Base-by-base conservation (phyloP, 2,329 filamentous ascomycete genomes). In the Curvularia sp. region DNA sequence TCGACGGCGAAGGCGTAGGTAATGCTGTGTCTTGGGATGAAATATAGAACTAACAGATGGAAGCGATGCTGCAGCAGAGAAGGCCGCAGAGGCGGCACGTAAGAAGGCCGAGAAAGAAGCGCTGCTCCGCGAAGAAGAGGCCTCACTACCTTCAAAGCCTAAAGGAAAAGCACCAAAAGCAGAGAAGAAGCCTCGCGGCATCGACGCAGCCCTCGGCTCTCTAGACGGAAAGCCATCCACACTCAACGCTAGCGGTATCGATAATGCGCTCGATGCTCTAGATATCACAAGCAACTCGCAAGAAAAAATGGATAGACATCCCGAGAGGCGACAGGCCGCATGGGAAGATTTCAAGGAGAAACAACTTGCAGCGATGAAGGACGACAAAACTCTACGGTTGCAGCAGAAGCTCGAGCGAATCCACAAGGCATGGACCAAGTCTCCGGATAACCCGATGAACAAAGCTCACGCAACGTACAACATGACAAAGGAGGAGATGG, bases 101-200 rank as follows among this genome's bases (percentile, higher is more conserved):
- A 96, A 97, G 80, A 98, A 97, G 80, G 94, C 93, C 51, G 95
- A 98, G 76, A 90, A 90, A 49, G 93, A 96, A 1, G 92, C 93
- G 10, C 81, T 93, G 24, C 80, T 93, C 38, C 89, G 88, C 57
- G 93, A 91, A 74, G 95, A 99, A 79, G 94, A 97, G 74, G 89
- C 85, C 62, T 85, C 56, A 80, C 85, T 68, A 79, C 85, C 71
- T 82, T 87, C 67, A 66, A 88, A 88, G 75, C 79, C 84, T 57
- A 91, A 91, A 78, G 80, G 84, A 5, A 88, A 89, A 10, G 91
- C 91, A 78, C 90, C 90, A 75, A 85, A 85, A 48, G 78, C 77
- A 20, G 76, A 76, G 58, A 85, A 83, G 77, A 83, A 82, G 67
- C 18, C 71, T 54, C 85, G 86, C 61, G 91, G 91, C 35, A 88